Evolutionary conservation across 805 yeast species (phyloP).

Genomic region (Kuraishia ogatae): DNA sequence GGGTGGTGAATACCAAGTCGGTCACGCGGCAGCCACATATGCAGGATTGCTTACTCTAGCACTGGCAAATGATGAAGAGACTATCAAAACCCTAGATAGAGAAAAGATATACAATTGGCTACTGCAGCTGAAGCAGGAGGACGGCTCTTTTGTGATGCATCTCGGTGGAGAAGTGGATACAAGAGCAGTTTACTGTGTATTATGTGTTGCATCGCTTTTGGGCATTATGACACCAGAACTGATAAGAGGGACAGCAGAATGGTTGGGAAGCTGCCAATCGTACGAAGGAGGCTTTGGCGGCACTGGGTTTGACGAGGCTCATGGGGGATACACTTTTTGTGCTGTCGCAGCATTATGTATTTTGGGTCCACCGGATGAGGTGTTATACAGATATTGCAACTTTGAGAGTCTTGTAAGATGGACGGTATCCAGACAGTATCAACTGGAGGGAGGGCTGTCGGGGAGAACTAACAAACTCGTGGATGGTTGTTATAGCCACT

Average conservation of each 20-base stretch:
- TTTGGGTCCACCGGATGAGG: slow-evolving; percentile 28
- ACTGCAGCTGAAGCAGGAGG: slow-evolving; percentile 44
- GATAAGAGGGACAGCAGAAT: slow-evolving; percentile 39
- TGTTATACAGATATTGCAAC: slow-evolving; percentile 29
- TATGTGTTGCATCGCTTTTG: slow-evolving; percentile 63
- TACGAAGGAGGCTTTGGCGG: slow-evolving; percentile 97
- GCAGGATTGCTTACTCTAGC: slow-evolving; percentile 65
- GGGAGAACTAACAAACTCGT: slow-evolving; percentile 93
- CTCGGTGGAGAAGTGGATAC: slow-evolving; percentile 76
- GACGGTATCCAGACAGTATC: slow-evolving; percentile 62
- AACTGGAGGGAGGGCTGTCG: slow-evolving; percentile 75
- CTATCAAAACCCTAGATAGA: slow-evolving; percentile 37
- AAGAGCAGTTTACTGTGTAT: slow-evolving; percentile 80
- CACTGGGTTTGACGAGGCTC: slow-evolving; percentile 79
- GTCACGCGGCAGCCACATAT: slow-evolving; percentile 81
- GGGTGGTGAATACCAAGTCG: slow-evolving; percentile 76
- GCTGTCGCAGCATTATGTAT: slow-evolving; percentile 59
- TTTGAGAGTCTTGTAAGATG: slow-evolving; percentile 49
- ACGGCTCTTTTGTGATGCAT: slow-evolving; percentile 78
- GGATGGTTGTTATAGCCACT: slow-evolving; percentile 92
- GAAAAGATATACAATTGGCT: slow-evolving; percentile 54
- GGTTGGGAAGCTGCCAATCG: slow-evolving; percentile 69
- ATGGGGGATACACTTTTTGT: slow-evolving; percentile 95
- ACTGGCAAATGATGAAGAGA: slow-evolving; percentile 30
- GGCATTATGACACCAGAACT: slow-evolving; percentile 57